Conservation (phyloP, 306 rosid genomes). For the Lupinus albus region DNA sequence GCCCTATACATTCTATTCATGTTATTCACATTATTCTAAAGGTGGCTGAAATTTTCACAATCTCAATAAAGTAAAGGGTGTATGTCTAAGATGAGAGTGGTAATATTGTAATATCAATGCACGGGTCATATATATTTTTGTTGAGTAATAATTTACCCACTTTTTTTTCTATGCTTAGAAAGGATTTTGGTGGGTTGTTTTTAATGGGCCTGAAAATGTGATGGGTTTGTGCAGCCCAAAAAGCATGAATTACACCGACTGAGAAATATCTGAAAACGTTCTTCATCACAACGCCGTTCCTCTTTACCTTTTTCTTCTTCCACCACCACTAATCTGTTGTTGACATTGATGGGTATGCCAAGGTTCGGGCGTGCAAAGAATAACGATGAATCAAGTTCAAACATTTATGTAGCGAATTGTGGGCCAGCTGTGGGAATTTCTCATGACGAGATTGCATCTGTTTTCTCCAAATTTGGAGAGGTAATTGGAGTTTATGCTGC, state of each 20-base stretch:
- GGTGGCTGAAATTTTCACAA: too few relatives aligned
- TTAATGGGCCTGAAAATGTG: background rate
- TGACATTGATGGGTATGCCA: constrained; percentile 48
- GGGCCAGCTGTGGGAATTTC: constrained; percentile 77
- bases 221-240: background rate
- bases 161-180: too few relatives aligned
- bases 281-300: background rate
- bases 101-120: too few relatives aligned
- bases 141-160: too few relatives aligned
- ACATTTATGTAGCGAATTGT: constrained; percentile 83
- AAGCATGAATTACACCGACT: background rate
- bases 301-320: background rate
- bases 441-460: constrained; percentile 53
- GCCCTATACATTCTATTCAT: too few relatives aligned
- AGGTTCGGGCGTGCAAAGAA: constrained; percentile 69
- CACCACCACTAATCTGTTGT: background rate
- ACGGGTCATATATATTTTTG: too few relatives aligned
- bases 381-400: constrained; percentile 53
- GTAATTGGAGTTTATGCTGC: constrained; percentile 69
- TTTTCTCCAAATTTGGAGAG: constrained; percentile 66
- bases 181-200: too few relatives aligned
- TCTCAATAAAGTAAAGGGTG: too few relatives aligned
- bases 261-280: background rate
- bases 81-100: too few relatives aligned
- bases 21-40: too few relatives aligned